Evolutionary conservation across 495 filamentous ascomycete genomes (phyloP), one percentile per base, ranked within the genome.

Genomic region (Immersiella caudata): DNA sequence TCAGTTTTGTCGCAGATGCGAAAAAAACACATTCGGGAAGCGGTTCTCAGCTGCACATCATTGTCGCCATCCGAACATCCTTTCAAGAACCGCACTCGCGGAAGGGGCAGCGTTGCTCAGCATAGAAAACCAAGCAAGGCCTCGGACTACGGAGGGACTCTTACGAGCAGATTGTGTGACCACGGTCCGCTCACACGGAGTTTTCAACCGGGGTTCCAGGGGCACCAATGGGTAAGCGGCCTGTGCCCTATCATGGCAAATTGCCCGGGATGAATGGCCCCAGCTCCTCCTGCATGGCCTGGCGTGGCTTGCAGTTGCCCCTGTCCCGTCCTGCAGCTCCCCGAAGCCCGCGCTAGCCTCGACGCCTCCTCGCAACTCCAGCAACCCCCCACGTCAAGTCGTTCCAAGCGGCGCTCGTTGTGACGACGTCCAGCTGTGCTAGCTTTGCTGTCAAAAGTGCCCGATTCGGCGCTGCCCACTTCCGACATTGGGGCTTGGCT

Each of bases 1-100:
- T 70, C 65, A 70, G 46, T 33, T 66, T 62, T 66, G 68, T 72
- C 70, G 66, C 70, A 68, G 51, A 20, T 59, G 54, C 40, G 14
- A 14, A 12, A 46, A 14, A 12, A 46, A 14, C 40, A 12, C 16
- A 46, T 46, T 33, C 40, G 40, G 40, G 40, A 12, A 46, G 40
- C 14, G 11, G 40, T 6, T 14, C 40, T 46, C 40, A 14, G 40
- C 40, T 46, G 16, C 40, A 46, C 11, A 46, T 46, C 11, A 5
- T 46, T 12, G 11, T 46, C 40, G 40, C 11, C 40, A 14, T 46
- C 11, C 40, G 40, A 5, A 46, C 33, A 36, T n/a, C n/a, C 33
- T 5, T 6, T 25, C 25, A 58, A 25, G 24, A 20, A 33, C 40
- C 40, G 16, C 40, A 46, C 16, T 5, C 5, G 40, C 6, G 11